Evolutionary conservation across 768 basidiomycete species (phyloP).

Genomic region (Suillus plorans): DNA sequence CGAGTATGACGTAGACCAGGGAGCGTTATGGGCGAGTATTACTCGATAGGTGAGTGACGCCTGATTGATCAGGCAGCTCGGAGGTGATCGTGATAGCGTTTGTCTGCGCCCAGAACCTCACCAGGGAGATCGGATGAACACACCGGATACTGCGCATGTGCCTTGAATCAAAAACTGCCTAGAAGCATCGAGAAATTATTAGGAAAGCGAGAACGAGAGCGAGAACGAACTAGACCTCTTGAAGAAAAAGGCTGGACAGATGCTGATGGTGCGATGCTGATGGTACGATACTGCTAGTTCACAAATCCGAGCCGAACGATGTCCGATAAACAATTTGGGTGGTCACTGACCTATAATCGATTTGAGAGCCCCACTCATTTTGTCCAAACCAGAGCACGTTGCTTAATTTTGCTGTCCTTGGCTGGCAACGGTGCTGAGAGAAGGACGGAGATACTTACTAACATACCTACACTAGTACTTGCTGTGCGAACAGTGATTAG

Average conservation of each 20-base stretch:
- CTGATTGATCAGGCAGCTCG: background rate
- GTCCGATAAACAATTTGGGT: slow-evolving; percentile 10
- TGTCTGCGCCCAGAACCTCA: background rate
- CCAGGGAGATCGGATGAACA: background rate
- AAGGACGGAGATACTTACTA: background rate
- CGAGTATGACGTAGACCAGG: background rate
- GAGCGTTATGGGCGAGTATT: background rate
- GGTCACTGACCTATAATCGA: background rate
- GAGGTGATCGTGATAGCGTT: background rate
- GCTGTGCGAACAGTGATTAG: background rate
- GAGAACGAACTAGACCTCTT: background rate
- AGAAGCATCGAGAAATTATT: background rate
- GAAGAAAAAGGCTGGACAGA: background rate
- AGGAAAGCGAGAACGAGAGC: background rate
- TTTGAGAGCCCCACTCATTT: background rate
- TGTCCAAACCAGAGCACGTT: slow-evolving; percentile 11
- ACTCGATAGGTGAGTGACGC: background rate
- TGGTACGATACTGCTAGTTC: slow-evolving; percentile 1
- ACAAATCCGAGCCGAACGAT: slow-evolving; percentile 9
- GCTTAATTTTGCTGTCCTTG: background rate
- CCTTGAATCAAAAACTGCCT: too few relatives aligned
- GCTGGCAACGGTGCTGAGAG: background rate
- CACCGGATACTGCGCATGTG: too few relatives aligned
- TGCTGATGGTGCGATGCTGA: slow-evolving; percentile 5
- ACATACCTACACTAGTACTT: background rate